These are phyloP conservation scores for Phytophthora idaei DNA, from an alignment of 352 stramenopile genomes.

Conservation along the genomic window DNA sequence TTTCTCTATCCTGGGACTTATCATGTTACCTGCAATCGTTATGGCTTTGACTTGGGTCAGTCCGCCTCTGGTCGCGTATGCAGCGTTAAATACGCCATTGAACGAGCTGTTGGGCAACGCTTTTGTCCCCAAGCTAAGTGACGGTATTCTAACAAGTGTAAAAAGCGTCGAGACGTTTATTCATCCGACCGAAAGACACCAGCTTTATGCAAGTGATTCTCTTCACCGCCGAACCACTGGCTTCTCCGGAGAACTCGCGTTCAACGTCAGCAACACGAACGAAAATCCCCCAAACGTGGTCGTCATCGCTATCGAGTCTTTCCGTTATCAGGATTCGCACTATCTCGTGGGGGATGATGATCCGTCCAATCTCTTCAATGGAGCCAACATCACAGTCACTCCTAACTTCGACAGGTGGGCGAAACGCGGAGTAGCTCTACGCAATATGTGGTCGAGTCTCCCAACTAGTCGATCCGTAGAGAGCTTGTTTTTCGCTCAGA, in stretches of 20 bases:
- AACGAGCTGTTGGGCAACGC: not conserved
- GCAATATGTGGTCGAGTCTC: not conserved
- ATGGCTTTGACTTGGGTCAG: slow-evolving; percentile 13
- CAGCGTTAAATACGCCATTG: not conserved
- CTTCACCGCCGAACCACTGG: not conserved
- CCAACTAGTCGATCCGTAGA: not conserved
- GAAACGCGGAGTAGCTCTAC: not conserved
- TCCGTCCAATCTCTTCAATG: not conserved
- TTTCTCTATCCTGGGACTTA: slow-evolving; percentile 13
- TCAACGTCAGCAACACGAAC: not conserved
- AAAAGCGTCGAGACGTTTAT: not conserved
- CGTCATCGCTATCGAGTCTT: not conserved
- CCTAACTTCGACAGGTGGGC: not conserved
- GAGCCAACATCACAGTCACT: not conserved
- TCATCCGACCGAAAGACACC: not conserved
- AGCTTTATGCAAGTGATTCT: not conserved
- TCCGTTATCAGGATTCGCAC: not conserved
- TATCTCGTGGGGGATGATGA: not conserved
- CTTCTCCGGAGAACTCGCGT: not conserved
- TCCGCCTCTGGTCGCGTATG: slow-evolving; percentile 20
- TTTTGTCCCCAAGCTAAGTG: not conserved
- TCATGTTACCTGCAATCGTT: slow-evolving; percentile 17
- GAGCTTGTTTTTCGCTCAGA: not conserved
- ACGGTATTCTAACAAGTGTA: too few species aligned
- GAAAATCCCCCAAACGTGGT: not conserved